Conservation (phyloP, 192 early-diverging fungal genomes). For the Coemansia sp. region DNA sequence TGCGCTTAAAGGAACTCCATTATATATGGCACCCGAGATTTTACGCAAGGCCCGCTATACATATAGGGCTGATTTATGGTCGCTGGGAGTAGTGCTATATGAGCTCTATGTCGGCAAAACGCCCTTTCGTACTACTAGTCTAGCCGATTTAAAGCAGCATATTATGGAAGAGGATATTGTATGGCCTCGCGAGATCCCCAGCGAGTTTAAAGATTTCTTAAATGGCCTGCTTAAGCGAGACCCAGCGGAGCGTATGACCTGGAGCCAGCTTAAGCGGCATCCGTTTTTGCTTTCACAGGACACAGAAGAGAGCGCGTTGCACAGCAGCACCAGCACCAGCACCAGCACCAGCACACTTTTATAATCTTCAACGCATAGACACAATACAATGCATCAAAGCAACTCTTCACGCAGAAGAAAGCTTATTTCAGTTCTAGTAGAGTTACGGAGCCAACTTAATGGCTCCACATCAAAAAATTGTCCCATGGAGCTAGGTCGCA, state of each 20-base stretch:
- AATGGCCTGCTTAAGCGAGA: slow-evolving; percentile 37
- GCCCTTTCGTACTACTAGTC: slow-evolving; percentile 46
- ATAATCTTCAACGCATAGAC: too few relatives aligned
- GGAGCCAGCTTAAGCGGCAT: slow-evolving; percentile 33
- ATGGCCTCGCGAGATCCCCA: slow-evolving; percentile 54
- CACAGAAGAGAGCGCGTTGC: too few relatives aligned
- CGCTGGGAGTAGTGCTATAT: slow-evolving; percentile 52
- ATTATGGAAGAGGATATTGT: slow-evolving; percentile 53
- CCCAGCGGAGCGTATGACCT: slow-evolving; percentile 25
- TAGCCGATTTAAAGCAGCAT: slow-evolving; percentile 47
- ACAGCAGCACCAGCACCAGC: too few relatives aligned
- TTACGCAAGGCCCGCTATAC: slow-evolving; percentile 50
- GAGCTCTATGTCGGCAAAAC: slow-evolving; percentile 54
- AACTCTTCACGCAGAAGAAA: too few relatives aligned
- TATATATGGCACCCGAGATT: slow-evolving; percentile 53
- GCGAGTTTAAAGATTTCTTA: slow-evolving; percentile 40
- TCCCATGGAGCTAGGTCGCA: slow-evolving; percentile 23
- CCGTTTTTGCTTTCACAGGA: slow-evolving; percentile 24
- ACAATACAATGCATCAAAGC: too few relatives aligned
- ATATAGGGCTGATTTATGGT: slow-evolving; percentile 54
- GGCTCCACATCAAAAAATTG: slow-evolving; percentile 53
- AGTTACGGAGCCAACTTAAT: slow-evolving; percentile 26
- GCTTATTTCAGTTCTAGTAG: not conserved
- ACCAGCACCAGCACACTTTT: too few relatives aligned
- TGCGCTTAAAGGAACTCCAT: slow-evolving; percentile 48